Base-by-base conservation (phyloP, 495 filamentous ascomycete species). In the Sabuloglossum arenarium region DNA sequence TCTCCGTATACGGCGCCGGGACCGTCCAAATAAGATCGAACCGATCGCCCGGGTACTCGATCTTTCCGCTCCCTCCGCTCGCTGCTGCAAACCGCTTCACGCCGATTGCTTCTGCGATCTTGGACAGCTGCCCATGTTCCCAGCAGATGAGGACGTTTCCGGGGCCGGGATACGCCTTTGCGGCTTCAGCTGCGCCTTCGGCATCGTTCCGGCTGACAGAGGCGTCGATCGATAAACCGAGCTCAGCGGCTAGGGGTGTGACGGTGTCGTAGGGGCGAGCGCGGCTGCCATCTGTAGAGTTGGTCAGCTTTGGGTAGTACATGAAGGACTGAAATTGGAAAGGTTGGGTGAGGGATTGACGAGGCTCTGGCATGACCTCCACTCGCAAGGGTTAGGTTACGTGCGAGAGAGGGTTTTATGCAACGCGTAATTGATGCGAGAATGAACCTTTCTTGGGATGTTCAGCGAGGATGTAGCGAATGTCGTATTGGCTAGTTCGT, bases 61-160 rank as follows among this genome's bases (percentile, higher is more conserved):
- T 39, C 25, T 56, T 24, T 19, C 57, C 55, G 12, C 68, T 57
- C 54, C 66, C 72, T 6, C 74, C 73, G 50, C 76, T 56, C 42
- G 66, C 54, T 59, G 70, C 55, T 1, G 69, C 66, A 54, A 78
- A 65, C 64, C 71, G 53, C 16, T 68, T 57, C 54, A 67, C 72
- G 8, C 74, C 73, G 50, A 77, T 56, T 37, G 66, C 54, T 59
- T 70, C 55, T 1, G 69, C 66, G 55, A 78, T 73, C 60, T 73
- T 68, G n/a, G 66, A 70, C 43, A 76, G 60, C 14, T 63, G 59
- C 28, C 67, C 64, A 59, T 80, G 75, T 58, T 79, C 70, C 76
- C 76, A 79, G 67, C 75, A 79, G 46, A 79, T 71, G 6, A 79
- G 61, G 10, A 79, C 72, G 59, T 79, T 79, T 29, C 74, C 74